Evolutionary conservation across 2,329 filamentous ascomycete genomes (phyloP).

Genomic region (Neonectria faginata): DNA sequence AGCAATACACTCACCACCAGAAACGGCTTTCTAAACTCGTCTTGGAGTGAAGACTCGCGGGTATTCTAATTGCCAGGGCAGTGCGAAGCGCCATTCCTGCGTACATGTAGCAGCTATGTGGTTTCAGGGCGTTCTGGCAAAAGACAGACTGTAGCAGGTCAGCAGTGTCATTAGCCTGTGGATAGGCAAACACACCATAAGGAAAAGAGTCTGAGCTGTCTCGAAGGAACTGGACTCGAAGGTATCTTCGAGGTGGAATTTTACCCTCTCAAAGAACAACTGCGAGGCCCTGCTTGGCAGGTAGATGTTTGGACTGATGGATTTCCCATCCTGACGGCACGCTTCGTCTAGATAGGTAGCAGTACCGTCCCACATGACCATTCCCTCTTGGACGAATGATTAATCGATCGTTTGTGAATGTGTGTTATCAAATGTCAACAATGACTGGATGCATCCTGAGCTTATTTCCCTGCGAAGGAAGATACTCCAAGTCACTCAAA

Average conservation of each 20-base stretch:
- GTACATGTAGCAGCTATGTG: conserved; percentile 31
- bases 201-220: conserved; percentile 25
- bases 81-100: conserved; percentile 26
- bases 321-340: conserved; percentile 3
- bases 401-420: too few relatives aligned
- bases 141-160: conserved; percentile 15
- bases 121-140: conserved; percentile 27
- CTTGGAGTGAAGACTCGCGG: conserved; percentile 9
- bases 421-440: too few relatives aligned
- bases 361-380: conserved; percentile 14
- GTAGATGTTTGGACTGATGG: conserved; percentile 9
- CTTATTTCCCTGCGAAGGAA: too few relatives aligned
- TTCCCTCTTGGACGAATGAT: conserved; percentile 3
- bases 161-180: neutral
- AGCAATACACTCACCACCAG: conserved; percentile 15
- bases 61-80: conserved; percentile 24
- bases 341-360: conserved; percentile 9
- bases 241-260: conserved; percentile 12
- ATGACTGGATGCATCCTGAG: too few relatives aligned
- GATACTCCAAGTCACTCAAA: too few relatives aligned
- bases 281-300: conserved; percentile 13
- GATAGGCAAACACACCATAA: conserved; percentile 16
- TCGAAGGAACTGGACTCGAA: conserved; percentile 28
- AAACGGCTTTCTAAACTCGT: conserved; percentile 17
- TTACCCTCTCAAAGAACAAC: conserved; percentile 24